Base-by-base conservation (phyloP, 1,284 basidiomycete species). In the Ustilago shanxiensis region DNA sequence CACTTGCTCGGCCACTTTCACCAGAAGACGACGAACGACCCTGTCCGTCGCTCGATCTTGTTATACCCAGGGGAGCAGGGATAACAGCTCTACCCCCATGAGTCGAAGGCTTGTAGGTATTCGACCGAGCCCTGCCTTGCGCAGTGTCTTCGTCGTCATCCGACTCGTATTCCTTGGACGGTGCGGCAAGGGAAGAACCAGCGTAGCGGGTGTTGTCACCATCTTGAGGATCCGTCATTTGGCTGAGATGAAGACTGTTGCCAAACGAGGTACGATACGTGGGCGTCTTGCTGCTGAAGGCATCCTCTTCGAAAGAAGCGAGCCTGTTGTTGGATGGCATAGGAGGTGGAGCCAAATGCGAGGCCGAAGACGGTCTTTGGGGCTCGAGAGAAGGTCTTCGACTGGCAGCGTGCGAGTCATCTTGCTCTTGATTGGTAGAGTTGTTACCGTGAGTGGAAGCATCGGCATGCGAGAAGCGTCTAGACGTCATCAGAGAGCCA, bases 261-360 rank as follows among this genome's bases (percentile, higher is more conserved):
- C 50, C 54, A 20, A 76, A 76, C 9, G 52, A 55, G 14, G 67
- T 75, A 9, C 67, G 68, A 13, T 63, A 18, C 2, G 73, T 76
- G 6, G 68, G 73, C 6, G 73, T 76, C n/a, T 61, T 54, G 14
- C 58, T 64, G 35, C 41, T 58, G 28, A 67, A 76, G 0, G 57
- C 56, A 37, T 76, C 73, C 45, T 76, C 73, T 3, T 76, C 73
- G n/a, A 76, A 53, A 26, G 57, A 26, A 18, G 56, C 20, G 41
- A 69, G 45, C 22, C 37, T 53, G 6, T 29, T 16, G 11, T 37
- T 13, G 9, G 57, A 7, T 2, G 52, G 35, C 31, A 50, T 18
- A 8, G 55, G 22, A 7, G 57, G 13, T 6, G 52, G 26, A 22
- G 49, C 61, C 8, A 53, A 26, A 7, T 60, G 55, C 1, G n/a